Evolutionary conservation across 2,329 filamentous ascomycete species (phyloP), one percentile per base, ranked within the genome.

Genomic region (Elsinoe batatas): DNA sequence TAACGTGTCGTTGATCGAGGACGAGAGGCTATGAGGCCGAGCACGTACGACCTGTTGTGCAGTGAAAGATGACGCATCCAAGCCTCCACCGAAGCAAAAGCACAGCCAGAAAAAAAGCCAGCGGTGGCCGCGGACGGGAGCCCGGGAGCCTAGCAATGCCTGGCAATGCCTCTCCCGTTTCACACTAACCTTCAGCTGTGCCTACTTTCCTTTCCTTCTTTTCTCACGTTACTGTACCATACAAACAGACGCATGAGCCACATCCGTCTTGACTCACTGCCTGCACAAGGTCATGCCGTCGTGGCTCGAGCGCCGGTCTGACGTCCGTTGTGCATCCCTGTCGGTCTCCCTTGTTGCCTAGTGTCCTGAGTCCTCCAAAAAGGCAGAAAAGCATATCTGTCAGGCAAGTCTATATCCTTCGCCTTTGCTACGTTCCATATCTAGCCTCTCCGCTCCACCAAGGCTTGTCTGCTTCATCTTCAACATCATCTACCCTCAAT

Each of bases 221-320:
- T 51, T 11, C 47, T 18, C 20, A 22, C 26, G 33, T 17, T 15
- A 49, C 26, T 30, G 26, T 10, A 36, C n/a, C 44, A 17, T 33
- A 15, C 32, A 49, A 30, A 15, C 20, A 8, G 12, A 49, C n/a
- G 44, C 44, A 49, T 49, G 44, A 49, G 44, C 44, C 44, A 49
- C 44, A 49, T 15, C 12, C 12, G 20, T 15, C 32, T 49, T 49
- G 44, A 51, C 47, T 36, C 47, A 37, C 47, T 44, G 40, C 40
- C 17, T 22, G 26, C 37, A 36, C 47, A 37, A 18, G 32, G 18
- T 26, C 35, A 33, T 51, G 47, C 47, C 47, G 40, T 33, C n/a
- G 17, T 51, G 47, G 47, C 47, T 51, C 47, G 47, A 51, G 47
- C 47, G 47, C 33, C 40, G n/a, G 35, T 51, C 47, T 51, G 47